Evolutionary conservation across 306 rosid genomes (phyloP).

Genomic region (Dryas alaskensis): DNA sequence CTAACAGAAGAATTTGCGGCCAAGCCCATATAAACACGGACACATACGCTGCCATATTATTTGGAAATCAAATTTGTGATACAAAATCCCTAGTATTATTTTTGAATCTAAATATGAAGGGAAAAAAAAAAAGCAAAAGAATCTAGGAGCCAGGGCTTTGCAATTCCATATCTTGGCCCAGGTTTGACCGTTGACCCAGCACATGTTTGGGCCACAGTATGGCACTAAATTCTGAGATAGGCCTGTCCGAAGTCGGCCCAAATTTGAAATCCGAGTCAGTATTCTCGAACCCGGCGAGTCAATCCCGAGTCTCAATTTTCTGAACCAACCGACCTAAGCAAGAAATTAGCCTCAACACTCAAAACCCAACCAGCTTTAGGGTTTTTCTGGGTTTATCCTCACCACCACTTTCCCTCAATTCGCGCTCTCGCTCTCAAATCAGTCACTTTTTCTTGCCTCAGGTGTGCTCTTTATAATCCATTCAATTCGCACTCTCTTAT

Average conservation of each 20-base stretch:
- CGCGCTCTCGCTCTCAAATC: conserved; percentile 26
- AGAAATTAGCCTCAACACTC: neutral
- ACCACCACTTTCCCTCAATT: conserved; percentile 34
- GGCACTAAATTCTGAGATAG: neutral
- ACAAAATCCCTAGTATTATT: too few species aligned
- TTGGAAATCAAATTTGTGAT: too few species aligned
- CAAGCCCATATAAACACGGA: too few species aligned
- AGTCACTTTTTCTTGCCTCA: conserved; percentile 13
- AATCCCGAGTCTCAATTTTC: too few species aligned
- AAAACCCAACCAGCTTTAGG: conserved; percentile 9
- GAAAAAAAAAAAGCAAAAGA: too few species aligned
- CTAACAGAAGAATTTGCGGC: too few species aligned
- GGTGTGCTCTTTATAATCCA: conserved; percentile 11
- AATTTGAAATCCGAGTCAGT: neutral
- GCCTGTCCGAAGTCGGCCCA: neutral
- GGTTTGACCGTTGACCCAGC: too few species aligned
- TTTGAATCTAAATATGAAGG: too few species aligned
- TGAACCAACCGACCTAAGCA: neutral
- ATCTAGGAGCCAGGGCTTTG: too few species aligned
- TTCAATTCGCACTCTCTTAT: neutral
- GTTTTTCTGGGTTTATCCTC: conserved; percentile 10
- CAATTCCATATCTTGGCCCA: too few species aligned
- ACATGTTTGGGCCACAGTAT: too few species aligned
- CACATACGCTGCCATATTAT: too few species aligned
- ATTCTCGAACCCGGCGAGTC: neutral